Evolutionary conservation across 2,329 filamentous ascomycete genomes (phyloP).

Genomic region (Phaeosphaeria sp.): DNA sequence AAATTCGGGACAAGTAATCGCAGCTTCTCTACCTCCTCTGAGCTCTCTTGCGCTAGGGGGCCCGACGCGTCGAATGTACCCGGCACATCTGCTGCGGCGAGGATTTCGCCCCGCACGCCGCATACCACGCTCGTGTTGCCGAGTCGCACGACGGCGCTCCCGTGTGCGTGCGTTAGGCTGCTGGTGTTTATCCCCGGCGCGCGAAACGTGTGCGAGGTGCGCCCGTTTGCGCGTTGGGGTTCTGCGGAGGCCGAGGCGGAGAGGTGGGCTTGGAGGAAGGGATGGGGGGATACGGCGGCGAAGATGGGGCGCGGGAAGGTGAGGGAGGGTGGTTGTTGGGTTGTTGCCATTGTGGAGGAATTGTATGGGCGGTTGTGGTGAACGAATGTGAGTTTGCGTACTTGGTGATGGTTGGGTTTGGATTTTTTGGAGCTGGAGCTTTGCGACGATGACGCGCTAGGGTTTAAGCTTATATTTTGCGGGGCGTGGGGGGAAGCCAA

Average conservation of each 20-base stretch:
- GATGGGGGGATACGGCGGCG: slow-evolving; percentile 86
- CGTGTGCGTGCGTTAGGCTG: slow-evolving; percentile 86
- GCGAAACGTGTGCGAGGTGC: slow-evolving; percentile 73
- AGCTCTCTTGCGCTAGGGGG: slow-evolving; percentile 16
- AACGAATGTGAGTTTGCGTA: too few relatives aligned
- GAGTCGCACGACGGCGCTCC: slow-evolving; percentile 84
- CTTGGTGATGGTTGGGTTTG: slow-evolving; percentile 5
- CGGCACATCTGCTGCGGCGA: slow-evolving; percentile 76
- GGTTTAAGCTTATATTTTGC: slow-evolving; percentile 19
- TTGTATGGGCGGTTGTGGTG: background rate
- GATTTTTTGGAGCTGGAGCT: slow-evolving; percentile 38
- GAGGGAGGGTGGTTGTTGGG: slow-evolving; percentile 43
- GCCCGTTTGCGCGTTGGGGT: slow-evolving; percentile 81
- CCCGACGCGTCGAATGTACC: slow-evolving; percentile 57
- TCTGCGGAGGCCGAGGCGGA: slow-evolving; percentile 64
- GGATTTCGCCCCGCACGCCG: slow-evolving; percentile 85
- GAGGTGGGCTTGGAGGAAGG: slow-evolving; percentile 89
- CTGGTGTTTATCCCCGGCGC: slow-evolving; percentile 79
- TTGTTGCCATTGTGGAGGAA: slow-evolving; percentile 30
- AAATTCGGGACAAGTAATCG: slow-evolving; percentile 91
- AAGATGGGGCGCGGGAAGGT: slow-evolving; percentile 73
- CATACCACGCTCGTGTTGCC: slow-evolving; percentile 96
- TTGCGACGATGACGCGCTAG: slow-evolving; percentile 27
- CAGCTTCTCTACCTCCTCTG: slow-evolving; percentile 56
- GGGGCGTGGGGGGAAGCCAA: slow-evolving; percentile 14